Percentiles rank a stretch among this genome's conserved stretches.
Evolutionary conservation across 2,329 filamentous ascomycete genomes (phyloP).

Genomic region (Aurifilum marmelostoma): DNA sequence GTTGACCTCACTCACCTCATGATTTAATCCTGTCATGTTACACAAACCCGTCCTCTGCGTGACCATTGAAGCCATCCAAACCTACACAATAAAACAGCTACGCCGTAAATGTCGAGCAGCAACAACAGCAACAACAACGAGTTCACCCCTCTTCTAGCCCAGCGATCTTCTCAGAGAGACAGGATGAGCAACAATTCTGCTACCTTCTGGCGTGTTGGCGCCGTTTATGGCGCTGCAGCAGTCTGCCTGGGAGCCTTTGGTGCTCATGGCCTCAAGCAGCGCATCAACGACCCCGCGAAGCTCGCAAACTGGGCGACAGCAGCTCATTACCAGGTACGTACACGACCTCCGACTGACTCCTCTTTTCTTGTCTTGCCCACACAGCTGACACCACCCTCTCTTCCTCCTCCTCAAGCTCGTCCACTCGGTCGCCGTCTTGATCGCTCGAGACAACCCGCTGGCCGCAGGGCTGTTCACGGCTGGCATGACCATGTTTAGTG

Average conservation of each 20-base stretch:
- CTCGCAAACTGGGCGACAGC: conserved; percentile 66
- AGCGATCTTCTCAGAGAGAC: neutral
- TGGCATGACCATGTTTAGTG: conserved; percentile 70
- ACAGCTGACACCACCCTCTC: conserved; percentile 5
- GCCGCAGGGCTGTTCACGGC: conserved; percentile 63
- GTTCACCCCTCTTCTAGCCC: conserved; percentile 7
- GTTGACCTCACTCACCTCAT: neutral
- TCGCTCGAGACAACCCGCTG: conserved; percentile 59
- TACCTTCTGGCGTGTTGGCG: conserved; percentile 61
- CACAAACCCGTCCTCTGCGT: neutral
- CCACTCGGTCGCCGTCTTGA: conserved; percentile 63
- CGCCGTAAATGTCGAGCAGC: neutral
- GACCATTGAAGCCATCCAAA: too few species aligned
- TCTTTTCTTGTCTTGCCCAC: neutral
- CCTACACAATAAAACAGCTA: neutral
- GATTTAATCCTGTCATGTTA: neutral
- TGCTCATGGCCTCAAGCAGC: conserved; percentile 66
- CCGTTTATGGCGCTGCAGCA: conserved; percentile 63
- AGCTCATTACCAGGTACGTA: conserved; percentile 66
- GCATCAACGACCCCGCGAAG: conserved; percentile 60
- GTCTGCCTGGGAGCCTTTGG: conserved; percentile 69
- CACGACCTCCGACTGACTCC: neutral
- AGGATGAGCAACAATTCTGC: conserved; percentile 39
- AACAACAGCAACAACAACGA: neutral
- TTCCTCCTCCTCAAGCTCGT: conserved; percentile 56